Evolutionary conservation across 1,139 yeast species (phyloP).

Genomic region (Saccharomyces hybrid): DNA sequence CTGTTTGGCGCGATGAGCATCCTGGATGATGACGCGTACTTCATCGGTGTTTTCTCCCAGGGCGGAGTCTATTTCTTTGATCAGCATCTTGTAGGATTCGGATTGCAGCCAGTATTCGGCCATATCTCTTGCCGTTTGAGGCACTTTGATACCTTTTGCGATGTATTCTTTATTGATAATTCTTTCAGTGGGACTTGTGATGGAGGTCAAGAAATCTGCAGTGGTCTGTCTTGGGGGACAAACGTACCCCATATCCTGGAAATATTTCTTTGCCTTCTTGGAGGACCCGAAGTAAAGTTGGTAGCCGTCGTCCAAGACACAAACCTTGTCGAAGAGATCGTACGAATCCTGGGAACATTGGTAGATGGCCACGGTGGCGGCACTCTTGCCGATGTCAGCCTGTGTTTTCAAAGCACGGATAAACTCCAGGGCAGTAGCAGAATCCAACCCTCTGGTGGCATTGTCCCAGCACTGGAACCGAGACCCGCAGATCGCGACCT

Average conservation of each 20-base stretch:
- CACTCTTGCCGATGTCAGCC: constrained; percentile 49
- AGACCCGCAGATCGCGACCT: constrained; percentile 54
- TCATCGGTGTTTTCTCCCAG: constrained; percentile 13
- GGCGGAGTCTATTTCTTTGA: constrained; percentile 38
- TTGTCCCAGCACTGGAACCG: constrained; percentile 66
- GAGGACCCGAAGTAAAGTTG: constrained; percentile 70
- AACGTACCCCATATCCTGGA: constrained; percentile 59
- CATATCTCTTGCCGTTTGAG: constrained; percentile 66
- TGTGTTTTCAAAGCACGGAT: constrained; percentile 57
- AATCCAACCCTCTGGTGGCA: constrained; percentile 67
- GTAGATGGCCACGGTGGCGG: constrained; percentile 69
- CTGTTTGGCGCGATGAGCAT: constrained; percentile 53
- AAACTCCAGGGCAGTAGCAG: constrained; percentile 74
- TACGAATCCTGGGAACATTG: constrained; percentile 79
- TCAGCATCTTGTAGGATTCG: constrained; percentile 40
- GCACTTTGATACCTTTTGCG: constrained; percentile 51
- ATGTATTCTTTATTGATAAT: constrained; percentile 30
- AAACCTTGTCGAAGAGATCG: constrained; percentile 65
- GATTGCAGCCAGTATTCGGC: constrained; percentile 61
- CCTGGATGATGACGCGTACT: constrained; percentile 26
- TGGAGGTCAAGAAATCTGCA: constrained; percentile 73
- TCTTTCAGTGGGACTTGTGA: constrained; percentile 70
- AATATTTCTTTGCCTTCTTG: constrained; percentile 52
- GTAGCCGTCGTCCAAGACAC: constrained; percentile 67
- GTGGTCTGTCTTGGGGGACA: constrained; percentile 76